Evolutionary conservation across 768 basidiomycete genomes (phyloP).

Genomic region (Pulveroboletus sp.): DNA sequence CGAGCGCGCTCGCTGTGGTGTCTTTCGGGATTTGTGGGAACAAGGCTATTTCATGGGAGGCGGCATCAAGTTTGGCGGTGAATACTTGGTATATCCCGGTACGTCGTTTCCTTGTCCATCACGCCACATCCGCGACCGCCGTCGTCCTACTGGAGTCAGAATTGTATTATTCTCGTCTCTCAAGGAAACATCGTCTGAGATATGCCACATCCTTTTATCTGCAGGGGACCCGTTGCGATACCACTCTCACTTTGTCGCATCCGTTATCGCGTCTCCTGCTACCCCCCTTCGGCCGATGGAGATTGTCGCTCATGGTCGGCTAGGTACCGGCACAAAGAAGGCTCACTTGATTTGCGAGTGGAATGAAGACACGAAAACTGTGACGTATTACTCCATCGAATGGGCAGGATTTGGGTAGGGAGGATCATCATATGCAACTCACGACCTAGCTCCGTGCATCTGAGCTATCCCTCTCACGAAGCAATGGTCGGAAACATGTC

Average conservation of each 20-base stretch:
- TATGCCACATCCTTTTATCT: slow-evolving; percentile 1
- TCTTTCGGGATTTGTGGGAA: slow-evolving; percentile 78
- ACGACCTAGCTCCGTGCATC: not conserved
- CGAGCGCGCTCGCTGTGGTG: slow-evolving; percentile 73
- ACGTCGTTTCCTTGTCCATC: slow-evolving; percentile 21
- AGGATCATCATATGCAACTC: not conserved
- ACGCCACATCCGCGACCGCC: not conserved
- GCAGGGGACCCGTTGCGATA: slow-evolving; percentile 91
- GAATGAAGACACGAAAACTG: slow-evolving; percentile 65
- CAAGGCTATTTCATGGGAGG: slow-evolving; percentile 84
- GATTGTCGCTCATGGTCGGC: slow-evolving; percentile 89
- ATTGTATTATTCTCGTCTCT: slow-evolving; percentile 1
- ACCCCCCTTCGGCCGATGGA: slow-evolving; percentile 79
- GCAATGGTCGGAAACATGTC: not conserved
- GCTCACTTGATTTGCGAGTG: slow-evolving; percentile 87
- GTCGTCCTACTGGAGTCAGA: not conserved
- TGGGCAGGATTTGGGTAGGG: slow-evolving; percentile 84
- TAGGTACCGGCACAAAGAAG: slow-evolving; percentile 98
- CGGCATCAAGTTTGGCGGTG: slow-evolving; percentile 92
- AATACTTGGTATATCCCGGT: slow-evolving; percentile 97
- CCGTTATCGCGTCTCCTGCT: slow-evolving; percentile 64
- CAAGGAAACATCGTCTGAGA: not conserved
- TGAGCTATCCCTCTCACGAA: not conserved
- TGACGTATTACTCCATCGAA: slow-evolving; percentile 76
- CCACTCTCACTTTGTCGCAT: slow-evolving; percentile 93